Base-by-base conservation (phyloP, 495 filamentous ascomycete genomes). In the Lasiosphaeria ovina region DNA sequence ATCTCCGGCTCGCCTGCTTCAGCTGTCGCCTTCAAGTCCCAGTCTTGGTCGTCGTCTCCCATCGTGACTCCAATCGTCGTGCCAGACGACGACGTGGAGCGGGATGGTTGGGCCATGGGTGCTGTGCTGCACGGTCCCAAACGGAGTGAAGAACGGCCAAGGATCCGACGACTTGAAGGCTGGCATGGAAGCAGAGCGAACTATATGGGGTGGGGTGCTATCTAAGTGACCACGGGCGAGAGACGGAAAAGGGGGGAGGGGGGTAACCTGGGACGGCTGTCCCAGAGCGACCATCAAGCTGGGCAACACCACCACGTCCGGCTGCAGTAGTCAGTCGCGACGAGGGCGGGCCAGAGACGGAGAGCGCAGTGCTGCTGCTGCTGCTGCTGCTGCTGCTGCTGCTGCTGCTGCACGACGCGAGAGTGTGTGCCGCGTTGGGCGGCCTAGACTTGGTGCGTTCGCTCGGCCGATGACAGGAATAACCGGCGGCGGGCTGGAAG, bases 11-110 rank as follows among this genome's bases (percentile, higher is more conserved):
- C 6, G 6, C 50, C 11, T 36, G n/a, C 17, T 16, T 35, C 38
- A 34, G 10, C 32, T 53, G 12, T n/a, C 16, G 17, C 16, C 54
- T 66, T 69, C 12, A 59, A 57, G 52, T 69, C 65, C 47, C 66
- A 69, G 62, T 65, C 61, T 17, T 38, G 58, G 54, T 73, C 63
- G 53, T 72, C 68, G 4, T 64, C 55, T 24, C 49, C 31, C 55
- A 55, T 65, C 56, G 55, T 59, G 17, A 44, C 59, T 52, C 38
- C 35, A 44, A 60, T 24, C n/a, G 52, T 35, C 67, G 68, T 67
- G 16, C 70, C 68, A 35, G 63, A 52, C 44, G 63, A 52, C 44
- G 54, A 48, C 54, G 45, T 60, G 45, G 66, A 69, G 42, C 51
- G 57, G 1, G 60, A 64, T 45, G 57, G 55, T 32, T 57, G 52